phyloP scores from a whole-genome alignment of 352 stramenopile species.

The Peronosclerospora sorghi region DNA sequence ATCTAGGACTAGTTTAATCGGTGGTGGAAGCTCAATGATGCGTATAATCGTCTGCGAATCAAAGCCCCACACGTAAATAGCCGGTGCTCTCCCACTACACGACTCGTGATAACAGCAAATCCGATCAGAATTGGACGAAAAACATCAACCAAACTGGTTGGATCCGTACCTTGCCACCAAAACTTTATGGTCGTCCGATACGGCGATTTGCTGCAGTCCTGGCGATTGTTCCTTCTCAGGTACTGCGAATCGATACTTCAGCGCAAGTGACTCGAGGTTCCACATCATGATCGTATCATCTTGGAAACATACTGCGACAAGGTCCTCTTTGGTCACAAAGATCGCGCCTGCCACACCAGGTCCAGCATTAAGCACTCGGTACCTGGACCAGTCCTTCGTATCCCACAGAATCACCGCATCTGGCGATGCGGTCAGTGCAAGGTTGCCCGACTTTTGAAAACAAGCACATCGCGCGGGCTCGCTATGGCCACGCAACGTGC shows the following conservation, averaged over 20 bases:
- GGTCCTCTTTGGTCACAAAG: constrained; percentile 46
- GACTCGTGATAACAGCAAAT: neutral
- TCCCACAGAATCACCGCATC: constrained; percentile 81
- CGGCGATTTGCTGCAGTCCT: constrained; percentile 48
- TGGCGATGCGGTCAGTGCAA: constrained; percentile 65
- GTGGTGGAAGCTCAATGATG: constrained; percentile 72
- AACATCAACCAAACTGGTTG: neutral
- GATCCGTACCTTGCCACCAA: constrained; percentile 56
- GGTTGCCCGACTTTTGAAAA: constrained; percentile 60
- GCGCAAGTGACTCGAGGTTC: constrained; percentile 58
- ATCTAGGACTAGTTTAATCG: constrained; percentile 50
- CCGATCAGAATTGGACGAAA: neutral
- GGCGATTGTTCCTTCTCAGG: constrained; percentile 51
- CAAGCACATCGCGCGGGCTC: constrained; percentile 38
- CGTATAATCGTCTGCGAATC: constrained; percentile 76
- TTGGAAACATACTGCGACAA: constrained; percentile 75
- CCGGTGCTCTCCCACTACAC: constrained; percentile 51
- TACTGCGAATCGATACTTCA: constrained; percentile 65
- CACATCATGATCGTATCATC: constrained; percentile 84
- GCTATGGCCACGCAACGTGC: constrained; percentile 60
- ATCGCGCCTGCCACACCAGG: constrained; percentile 48
- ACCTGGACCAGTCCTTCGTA: constrained; percentile 73
- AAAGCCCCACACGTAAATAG: constrained; percentile 78
- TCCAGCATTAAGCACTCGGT: constrained; percentile 66
- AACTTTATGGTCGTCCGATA: constrained; percentile 67